Evolutionary conservation across 2,329 filamentous ascomycete genomes (phyloP).

Genomic region (Gnomoniopsis sp.): DNA sequence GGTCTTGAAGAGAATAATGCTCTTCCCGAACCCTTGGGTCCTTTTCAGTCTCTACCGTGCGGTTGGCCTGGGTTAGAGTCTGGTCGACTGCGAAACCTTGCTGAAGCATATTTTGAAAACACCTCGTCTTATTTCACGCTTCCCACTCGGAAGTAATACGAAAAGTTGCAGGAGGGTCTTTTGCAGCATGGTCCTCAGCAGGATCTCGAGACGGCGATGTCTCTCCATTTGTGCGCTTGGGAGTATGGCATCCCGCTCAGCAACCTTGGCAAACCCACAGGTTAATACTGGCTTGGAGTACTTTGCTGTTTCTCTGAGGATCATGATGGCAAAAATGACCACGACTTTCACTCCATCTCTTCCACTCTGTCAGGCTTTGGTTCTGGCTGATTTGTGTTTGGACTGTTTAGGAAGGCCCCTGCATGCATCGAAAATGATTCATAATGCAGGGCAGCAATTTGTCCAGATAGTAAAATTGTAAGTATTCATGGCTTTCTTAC

Average conservation of each 20-base stretch:
- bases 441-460: conserved; percentile 30
- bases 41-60: conserved; percentile 23
- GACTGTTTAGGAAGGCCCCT: conserved; percentile 33
- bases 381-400: conserved; percentile 36
- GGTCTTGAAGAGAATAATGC: conserved; percentile 31
- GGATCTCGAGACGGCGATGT: conserved; percentile 30
- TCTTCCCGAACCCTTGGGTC: conserved; percentile 28
- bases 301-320: conserved; percentile 33
- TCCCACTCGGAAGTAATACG: conserved; percentile 28
- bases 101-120: conserved; percentile 30
- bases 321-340: conserved; percentile 29
- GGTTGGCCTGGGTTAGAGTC: conserved; percentile 28
- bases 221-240: conserved; percentile 35
- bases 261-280: conserved; percentile 1
- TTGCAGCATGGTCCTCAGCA: conserved; percentile 24
- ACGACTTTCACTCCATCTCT: conserved; percentile 32
- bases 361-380: conserved; percentile 30
- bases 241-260: conserved; percentile 20
- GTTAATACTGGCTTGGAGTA: conserved; percentile 29
- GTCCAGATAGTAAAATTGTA: conserved; percentile 30
- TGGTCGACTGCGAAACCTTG: conserved; percentile 24
- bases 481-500: not conserved
- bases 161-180: conserved; percentile 26
- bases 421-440: conserved; percentile 33
- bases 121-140: conserved; percentile 34